Percentiles rank a stretch among this genome's conserved stretches.
These are phyloP conservation scores for Jasminum sambac DNA, from an alignment of 257 asterid genomes.

Conservation along the genomic window DNA sequence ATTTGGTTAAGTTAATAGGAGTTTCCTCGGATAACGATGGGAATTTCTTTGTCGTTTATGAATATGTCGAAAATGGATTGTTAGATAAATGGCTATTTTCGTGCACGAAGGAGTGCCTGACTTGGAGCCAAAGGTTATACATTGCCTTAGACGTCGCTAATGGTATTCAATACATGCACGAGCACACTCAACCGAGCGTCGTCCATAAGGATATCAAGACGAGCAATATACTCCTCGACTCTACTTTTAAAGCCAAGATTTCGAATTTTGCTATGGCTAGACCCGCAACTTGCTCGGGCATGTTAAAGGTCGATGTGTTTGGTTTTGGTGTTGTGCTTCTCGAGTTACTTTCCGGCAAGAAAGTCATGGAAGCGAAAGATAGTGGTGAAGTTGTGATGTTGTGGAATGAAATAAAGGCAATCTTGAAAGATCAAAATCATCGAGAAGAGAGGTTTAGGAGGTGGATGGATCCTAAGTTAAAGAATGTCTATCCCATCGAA, in stretches of 20 bases:
- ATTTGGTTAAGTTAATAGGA: constrained; percentile 67
- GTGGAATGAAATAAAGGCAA: constrained; percentile 56
- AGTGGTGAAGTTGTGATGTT: constrained; percentile 51
- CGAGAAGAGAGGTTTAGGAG: constrained; percentile 52
- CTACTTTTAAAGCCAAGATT: constrained; percentile 65
- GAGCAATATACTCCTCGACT: constrained; percentile 68
- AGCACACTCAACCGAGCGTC: constrained; percentile 67
- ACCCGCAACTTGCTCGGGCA: constrained; percentile 38
- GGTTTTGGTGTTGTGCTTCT: constrained; percentile 66
- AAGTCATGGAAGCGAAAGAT: constrained; percentile 49
- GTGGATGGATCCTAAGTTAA: constrained; percentile 68
- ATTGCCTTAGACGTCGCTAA: constrained; percentile 77
- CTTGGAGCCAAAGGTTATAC: constrained; percentile 61
- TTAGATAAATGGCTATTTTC: constrained; percentile 61
- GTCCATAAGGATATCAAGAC: constrained; percentile 62
- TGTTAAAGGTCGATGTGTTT: constrained; percentile 66
- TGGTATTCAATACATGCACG: constrained; percentile 82
- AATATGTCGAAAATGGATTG: constrained; percentile 68
- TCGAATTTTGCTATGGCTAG: constrained; percentile 62
- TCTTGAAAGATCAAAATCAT: constrained; percentile 51
- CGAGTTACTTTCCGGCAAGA: constrained; percentile 72
- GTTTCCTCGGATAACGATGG: constrained; percentile 54
- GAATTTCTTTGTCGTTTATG: constrained; percentile 55
- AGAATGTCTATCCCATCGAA: constrained; percentile 43
- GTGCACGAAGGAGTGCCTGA: constrained; percentile 25